Percentiles rank a stretch among this genome's conserved stretches.
Conservation (phyloP, 176 grass and related monocot species). For the Carex kokanica region DNA sequence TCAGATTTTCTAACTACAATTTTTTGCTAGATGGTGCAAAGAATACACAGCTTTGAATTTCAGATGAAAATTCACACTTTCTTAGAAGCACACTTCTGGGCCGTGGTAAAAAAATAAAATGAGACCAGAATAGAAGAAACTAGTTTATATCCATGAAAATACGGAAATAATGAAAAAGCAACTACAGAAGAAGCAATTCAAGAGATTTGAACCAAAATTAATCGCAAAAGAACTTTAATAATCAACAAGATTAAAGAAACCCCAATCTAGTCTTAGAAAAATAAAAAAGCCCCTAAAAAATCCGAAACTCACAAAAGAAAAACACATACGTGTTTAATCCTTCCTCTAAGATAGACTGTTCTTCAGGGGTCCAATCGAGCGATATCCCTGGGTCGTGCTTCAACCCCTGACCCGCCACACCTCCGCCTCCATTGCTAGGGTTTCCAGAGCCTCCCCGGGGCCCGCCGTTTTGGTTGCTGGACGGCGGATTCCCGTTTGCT, state of each 20-base stretch:
- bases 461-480: conserved; percentile 35
- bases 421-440: conserved; percentile 56
- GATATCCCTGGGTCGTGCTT: conserved; percentile 82
- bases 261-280: background rate
- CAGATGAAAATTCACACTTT: background rate
- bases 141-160: background rate
- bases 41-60: background rate
- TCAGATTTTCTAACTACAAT: background rate
- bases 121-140: background rate
- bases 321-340: conserved; percentile 62
- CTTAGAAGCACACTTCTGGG: background rate
- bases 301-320: conserved; percentile 14
- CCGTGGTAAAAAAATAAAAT: background rate
- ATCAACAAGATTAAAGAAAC: background rate
- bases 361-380: conserved; percentile 69
- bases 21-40: background rate
- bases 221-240: conserved; percentile 1
- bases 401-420: conserved; percentile 40
- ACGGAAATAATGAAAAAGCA: background rate
- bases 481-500: conserved; percentile 65
- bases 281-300: background rate
- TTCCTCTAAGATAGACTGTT: conserved; percentile 70
- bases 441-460: conserved; percentile 38
- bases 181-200: background rate
- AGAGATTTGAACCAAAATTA: background rate